Conservation (phyloP, 768 basidiomycete genomes). For the Phanerodontia chrysosporium region DNA sequence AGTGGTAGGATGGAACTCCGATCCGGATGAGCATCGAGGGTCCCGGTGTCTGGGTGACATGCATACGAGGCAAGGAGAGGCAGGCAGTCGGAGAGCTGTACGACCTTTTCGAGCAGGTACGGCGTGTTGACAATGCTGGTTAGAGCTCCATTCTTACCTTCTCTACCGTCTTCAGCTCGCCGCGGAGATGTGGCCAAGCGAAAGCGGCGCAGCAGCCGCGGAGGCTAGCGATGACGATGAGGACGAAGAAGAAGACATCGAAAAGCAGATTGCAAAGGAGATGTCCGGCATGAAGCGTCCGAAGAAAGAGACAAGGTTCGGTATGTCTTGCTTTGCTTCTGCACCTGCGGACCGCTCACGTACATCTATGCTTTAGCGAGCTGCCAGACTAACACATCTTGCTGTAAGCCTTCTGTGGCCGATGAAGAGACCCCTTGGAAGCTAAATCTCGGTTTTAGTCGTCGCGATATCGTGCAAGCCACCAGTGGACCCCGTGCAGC, state of each 20-base stretch:
- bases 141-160: too few species aligned
- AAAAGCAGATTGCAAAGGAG: conserved; percentile 69
- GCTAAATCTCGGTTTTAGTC: conserved; percentile 36
- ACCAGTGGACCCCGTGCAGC: conserved; percentile 71
- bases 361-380: conserved; percentile 43
- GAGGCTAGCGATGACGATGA: conserved; percentile 14
- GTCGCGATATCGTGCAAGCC: conserved; percentile 77
- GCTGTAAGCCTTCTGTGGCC: conserved; percentile 41
- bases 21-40: conserved; percentile 67
- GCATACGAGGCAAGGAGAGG: conserved; percentile 80
- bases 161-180: too few species aligned
- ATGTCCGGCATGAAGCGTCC: conserved; percentile 67
- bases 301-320: conserved; percentile 57
- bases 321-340: conserved; percentile 33
- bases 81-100: conserved; percentile 73
- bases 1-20: conserved; percentile 57
- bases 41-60: conserved; percentile 84
- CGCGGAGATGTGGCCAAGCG: conserved; percentile 63
- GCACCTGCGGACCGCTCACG: neutral
- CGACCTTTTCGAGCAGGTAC: conserved; percentile 73
- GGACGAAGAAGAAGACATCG: conserved; percentile 48
- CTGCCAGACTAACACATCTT: conserved; percentile 76
- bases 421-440: neutral
- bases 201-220: conserved; percentile 11
- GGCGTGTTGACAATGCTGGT: conserved; percentile 20